Conservation (phyloP, 176 grass and related monocot species). For the Musa troglodytarum region DNA sequence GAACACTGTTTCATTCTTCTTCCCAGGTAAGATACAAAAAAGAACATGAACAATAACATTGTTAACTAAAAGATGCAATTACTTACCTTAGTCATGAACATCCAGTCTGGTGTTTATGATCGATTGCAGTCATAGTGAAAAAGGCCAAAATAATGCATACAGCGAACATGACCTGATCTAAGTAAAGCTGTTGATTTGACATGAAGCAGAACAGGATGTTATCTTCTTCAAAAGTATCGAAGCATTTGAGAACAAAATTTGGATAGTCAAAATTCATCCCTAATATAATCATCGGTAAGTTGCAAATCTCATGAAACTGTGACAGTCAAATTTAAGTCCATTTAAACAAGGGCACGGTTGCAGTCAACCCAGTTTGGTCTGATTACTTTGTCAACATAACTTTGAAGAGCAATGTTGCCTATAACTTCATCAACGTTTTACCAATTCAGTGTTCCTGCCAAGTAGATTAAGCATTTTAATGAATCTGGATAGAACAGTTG, state of each 20-base stretch:
- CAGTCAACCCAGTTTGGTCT: not conserved
- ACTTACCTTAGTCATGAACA: no score
- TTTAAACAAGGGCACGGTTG: not conserved
- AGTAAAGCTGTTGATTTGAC: not conserved
- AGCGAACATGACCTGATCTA: not conserved
- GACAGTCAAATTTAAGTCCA: not conserved
- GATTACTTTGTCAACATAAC: not conserved
- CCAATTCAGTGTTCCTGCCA: slow-evolving; percentile 56
- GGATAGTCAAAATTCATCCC: slow-evolving; percentile 1
- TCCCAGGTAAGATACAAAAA: no score
- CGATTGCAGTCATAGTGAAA: not conserved
- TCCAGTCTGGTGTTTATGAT: no score
- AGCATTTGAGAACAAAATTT: slow-evolving; percentile 1
- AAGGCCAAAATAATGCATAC: not conserved
- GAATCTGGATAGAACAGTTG: no score
- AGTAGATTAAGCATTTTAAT: slow-evolving; percentile 13
- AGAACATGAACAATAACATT: no score
- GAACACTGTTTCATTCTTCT: no score
- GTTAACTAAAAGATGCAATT: no score
- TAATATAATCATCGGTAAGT: not conserved
- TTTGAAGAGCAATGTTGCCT: not conserved
- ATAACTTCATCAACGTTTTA: slow-evolving; percentile 33
- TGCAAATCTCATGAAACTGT: not conserved
- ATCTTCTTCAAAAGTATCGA: not conserved
- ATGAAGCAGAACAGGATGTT: not conserved